Conservation (phyloP, 805 yeast genomes). For the Maudiozyma bulderi region DNA sequence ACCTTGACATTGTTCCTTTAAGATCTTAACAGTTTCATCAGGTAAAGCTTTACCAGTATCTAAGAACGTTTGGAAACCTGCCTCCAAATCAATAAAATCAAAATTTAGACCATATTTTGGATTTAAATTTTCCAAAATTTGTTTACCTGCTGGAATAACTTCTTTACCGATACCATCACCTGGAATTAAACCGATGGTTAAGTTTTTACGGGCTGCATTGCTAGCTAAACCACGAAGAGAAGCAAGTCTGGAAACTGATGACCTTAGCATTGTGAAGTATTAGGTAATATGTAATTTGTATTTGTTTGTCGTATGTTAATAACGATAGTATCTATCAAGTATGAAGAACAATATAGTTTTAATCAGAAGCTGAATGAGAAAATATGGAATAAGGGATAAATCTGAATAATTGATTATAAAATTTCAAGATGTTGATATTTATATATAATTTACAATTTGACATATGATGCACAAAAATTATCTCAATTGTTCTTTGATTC, state of each 20-base stretch:
- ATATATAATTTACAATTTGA: too few relatives aligned
- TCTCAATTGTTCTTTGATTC: too few relatives aligned
- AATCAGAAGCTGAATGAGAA: too few relatives aligned
- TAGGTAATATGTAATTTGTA: not conserved
- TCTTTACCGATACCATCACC: constrained; percentile 98
- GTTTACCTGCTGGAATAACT: constrained; percentile 94
- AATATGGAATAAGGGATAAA: too few relatives aligned
- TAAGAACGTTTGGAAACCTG: constrained; percentile 91
- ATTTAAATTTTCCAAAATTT: constrained; percentile 74
- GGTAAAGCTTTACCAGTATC: constrained; percentile 95
- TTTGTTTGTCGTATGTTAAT: not conserved
- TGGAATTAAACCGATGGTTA: constrained; percentile 70
- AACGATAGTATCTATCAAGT: not conserved
- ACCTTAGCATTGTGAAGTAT: constrained; percentile 21
- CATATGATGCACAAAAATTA: too few relatives aligned
- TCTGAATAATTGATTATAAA: too few relatives aligned
- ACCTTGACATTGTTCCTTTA: constrained; percentile 83
- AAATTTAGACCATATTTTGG: constrained; percentile 67
- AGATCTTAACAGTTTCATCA: constrained; percentile 72
- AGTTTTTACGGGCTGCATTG: constrained; percentile 33
- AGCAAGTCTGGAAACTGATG: constrained; percentile 18
- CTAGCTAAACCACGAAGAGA: constrained; percentile 30
- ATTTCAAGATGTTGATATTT: too few relatives aligned
- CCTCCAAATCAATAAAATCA: constrained; percentile 79
- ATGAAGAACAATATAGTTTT: too few relatives aligned